Evolutionary conservation across 352 stramenopile species (phyloP).

Genomic region (Phytophthora lateralis): DNA sequence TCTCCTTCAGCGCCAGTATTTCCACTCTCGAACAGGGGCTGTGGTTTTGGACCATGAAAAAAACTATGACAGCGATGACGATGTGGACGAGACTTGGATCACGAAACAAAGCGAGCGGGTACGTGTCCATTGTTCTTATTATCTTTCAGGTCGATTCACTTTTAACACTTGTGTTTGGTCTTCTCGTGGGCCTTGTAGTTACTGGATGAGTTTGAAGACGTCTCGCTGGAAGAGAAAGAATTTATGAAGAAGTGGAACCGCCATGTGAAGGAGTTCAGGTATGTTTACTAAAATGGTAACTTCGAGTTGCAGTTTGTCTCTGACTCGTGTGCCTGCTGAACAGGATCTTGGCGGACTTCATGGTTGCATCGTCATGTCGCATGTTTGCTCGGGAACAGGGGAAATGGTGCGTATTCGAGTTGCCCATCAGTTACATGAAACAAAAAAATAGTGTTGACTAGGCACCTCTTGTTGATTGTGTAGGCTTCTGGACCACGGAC

Average conservation of each 20-base stretch:
- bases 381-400: constrained; percentile 84
- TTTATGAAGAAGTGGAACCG: constrained; percentile 93
- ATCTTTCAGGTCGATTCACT: no score
- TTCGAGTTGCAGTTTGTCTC: background rate
- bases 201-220: constrained; percentile 89
- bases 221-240: constrained; percentile 86
- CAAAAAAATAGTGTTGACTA: constrained; percentile 3
- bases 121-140: background rate
- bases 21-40: constrained; percentile 84
- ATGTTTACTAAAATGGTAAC: constrained; percentile 4
- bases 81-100: constrained; percentile 90
- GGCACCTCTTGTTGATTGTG: background rate
- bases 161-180: background rate
- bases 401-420: constrained; percentile 66
- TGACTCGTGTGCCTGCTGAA: background rate
- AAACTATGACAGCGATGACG: constrained; percentile 88
- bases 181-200: constrained; percentile 42
- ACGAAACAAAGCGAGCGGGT: constrained; percentile 86
- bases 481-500: constrained; percentile 73
- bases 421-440: no score
- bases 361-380: constrained; percentile 85
- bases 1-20: constrained; percentile 86
- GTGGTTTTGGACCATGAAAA: constrained; percentile 86
- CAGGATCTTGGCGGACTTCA: constrained; percentile 86
- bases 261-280: constrained; percentile 82